Evolutionary conservation across 129 eudicot species (phyloP).

Genomic region (Lonicera japonica): DNA sequence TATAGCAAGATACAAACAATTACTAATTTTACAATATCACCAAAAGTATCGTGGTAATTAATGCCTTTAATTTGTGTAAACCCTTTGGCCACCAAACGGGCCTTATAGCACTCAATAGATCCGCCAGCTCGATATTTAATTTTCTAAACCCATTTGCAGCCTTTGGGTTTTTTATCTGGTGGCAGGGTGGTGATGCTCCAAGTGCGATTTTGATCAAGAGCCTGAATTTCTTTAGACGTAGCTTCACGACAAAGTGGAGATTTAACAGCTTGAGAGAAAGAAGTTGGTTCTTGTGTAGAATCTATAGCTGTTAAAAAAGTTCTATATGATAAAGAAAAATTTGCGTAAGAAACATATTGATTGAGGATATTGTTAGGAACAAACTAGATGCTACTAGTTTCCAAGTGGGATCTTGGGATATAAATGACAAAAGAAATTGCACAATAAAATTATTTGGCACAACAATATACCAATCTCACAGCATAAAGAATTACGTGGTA

Average conservation of each 20-base stretch:
- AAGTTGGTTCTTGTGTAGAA: not conserved
- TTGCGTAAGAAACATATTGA: too few species aligned
- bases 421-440: too few species aligned
- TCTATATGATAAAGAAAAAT: too few species aligned
- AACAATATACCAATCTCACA: too few species aligned
- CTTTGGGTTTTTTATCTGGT: not conserved
- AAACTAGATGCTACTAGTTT: too few species aligned
- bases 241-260: not conserved
- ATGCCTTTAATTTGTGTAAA: not conserved
- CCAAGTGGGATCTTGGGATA: too few species aligned
- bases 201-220: not conserved
- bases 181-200: not conserved
- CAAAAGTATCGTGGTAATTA: slow-evolving; percentile 1
- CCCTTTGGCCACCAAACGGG: not conserved
- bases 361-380: too few species aligned
- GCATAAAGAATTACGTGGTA: too few species aligned
- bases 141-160: not conserved
- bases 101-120: not conserved
- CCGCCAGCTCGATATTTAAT: not conserved
- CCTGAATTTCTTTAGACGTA: not conserved
- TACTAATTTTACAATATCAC: too few species aligned
- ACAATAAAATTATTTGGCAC: too few species aligned
- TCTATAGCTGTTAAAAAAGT: not conserved
- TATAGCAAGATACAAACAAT: slow-evolving; percentile 4
- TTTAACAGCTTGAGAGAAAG: not conserved